Percentiles rank a stretch among this genome's conserved stretches.
phyloP scores from a whole-genome alignment of 768 basidiomycete species.

The Leucocoprinus leucothites region DNA sequence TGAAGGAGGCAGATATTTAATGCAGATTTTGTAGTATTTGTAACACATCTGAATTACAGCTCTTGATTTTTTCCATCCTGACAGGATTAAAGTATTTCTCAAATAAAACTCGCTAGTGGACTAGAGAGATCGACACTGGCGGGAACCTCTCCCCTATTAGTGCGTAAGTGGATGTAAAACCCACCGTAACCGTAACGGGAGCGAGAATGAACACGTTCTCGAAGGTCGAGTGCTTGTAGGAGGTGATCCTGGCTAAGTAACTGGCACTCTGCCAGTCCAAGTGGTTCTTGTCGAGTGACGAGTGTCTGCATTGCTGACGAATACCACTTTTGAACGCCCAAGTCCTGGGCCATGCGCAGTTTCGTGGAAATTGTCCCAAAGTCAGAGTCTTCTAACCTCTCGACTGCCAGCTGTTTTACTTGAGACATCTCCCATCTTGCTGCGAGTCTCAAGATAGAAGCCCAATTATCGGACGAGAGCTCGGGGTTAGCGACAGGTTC shows the following conservation, averaged over 20 bases:
- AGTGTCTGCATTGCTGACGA: slow-evolving; percentile 2
- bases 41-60: background rate
- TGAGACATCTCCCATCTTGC: slow-evolving; percentile 3
- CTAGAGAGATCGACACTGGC: background rate
- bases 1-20: background rate
- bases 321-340: slow-evolving; percentile 6
- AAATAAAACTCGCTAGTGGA: background rate
- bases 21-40: background rate
- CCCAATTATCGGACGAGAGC: slow-evolving; percentile 2
- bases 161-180: background rate
- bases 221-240: slow-evolving; percentile 8
- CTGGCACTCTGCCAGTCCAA: background rate
- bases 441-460: background rate
- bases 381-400: background rate
- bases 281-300: background rate
- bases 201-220: slow-evolving; percentile 7
- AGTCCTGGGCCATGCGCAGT: slow-evolving; percentile 5
- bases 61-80: background rate
- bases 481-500: background rate
- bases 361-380: background rate
- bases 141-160: slow-evolving; percentile 2
- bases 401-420: background rate
- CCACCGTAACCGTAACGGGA: background rate
- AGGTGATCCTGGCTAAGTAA: background rate
- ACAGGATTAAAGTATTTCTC: background rate